Evolutionary conservation across 768 basidiomycete genomes (phyloP), one percentile per base, ranked within the genome.

Genomic region (Chalciporus chontae): DNA sequence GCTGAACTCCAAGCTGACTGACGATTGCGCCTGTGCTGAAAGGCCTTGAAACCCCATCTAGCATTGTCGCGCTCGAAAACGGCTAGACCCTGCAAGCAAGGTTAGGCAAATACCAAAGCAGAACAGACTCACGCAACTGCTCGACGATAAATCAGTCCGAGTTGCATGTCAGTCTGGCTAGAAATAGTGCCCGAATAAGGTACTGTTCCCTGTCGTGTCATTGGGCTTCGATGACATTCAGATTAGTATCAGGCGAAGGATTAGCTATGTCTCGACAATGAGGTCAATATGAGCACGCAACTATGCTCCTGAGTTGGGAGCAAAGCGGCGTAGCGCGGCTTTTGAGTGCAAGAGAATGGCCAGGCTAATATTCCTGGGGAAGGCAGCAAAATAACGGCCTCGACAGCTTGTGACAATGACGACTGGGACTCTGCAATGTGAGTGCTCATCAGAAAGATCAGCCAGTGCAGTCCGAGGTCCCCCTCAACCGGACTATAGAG

Each of bases 81-180:
- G n/a, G 15, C 34, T 15, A 5, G 32, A 5, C 32, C 3, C 32
- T 15, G 13, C n/a, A n/a, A n/a, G n/a, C 40, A 58, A 58, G 47
- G 52, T 62, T 59, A 50, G 29, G 40, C 53, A 43, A 67, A 54
- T 52, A 45, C 59, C 52, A 61, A 39, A 40, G 37, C 39, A 37
- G 43, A 23, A 32, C 17, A 38, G 18, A 62, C 52, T 58, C 57
- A 57, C 55, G 51, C 2, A n/a, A 4, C 34, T 36, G n/a, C n/a
- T 15, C 34, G 34, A n/a, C 5, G 15, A n/a, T n/a, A n/a, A 4
- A 31, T 7, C n/a, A 15, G 34, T n/a, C 34, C 8, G 14, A 15
- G n/a, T 8, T 6, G 34, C 2, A 36, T 36, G 34, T 5, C 15
- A 9, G 15, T 36, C 3, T 2, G 10, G 8, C 29, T 11, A 11